Evolutionary conservation across 2,329 filamentous ascomycete genomes (phyloP).

Genomic region (Aspergillus persii): DNA sequence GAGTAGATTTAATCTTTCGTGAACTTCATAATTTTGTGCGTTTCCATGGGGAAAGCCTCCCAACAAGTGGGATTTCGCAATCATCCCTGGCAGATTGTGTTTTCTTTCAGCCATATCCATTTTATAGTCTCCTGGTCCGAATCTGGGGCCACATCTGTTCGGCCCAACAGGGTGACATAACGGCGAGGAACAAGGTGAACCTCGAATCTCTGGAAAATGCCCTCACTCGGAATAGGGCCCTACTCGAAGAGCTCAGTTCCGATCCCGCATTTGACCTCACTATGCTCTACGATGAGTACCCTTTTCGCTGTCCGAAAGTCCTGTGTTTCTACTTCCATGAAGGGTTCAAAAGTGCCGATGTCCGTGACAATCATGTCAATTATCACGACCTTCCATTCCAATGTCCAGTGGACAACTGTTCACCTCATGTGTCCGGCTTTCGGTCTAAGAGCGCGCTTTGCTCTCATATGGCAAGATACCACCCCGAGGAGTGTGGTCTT

Average conservation of each 20-base stretch:
- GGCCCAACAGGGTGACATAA: background rate
- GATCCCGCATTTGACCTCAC: background rate
- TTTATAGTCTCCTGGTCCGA: conserved; percentile 1
- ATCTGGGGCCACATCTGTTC: conserved; percentile 5
- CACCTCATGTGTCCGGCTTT: background rate
- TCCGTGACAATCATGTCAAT: background rate
- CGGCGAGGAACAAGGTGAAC: background rate
- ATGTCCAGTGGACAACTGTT: background rate
- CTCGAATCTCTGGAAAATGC: background rate
- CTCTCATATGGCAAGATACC: background rate
- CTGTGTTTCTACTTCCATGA: conserved; percentile 5
- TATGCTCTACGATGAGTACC: background rate
- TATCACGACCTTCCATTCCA: conserved; percentile 1
- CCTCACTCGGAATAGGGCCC: background rate
- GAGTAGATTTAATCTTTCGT: background rate
- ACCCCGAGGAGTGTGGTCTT: conserved; percentile 2
- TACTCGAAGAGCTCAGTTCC: background rate
- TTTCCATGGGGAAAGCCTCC: background rate
- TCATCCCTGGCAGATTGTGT: background rate
- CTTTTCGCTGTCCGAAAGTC: conserved; percentile 2
- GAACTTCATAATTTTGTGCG: conserved; percentile 1
- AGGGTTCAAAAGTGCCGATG: background rate
- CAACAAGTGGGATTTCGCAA: background rate
- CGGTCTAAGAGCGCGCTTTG: background rate
- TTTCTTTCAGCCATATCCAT: conserved; percentile 1